Evolutionary conservation across 2,329 filamentous ascomycete genomes (phyloP).

Genomic region (Aspergillus floridensis): DNA sequence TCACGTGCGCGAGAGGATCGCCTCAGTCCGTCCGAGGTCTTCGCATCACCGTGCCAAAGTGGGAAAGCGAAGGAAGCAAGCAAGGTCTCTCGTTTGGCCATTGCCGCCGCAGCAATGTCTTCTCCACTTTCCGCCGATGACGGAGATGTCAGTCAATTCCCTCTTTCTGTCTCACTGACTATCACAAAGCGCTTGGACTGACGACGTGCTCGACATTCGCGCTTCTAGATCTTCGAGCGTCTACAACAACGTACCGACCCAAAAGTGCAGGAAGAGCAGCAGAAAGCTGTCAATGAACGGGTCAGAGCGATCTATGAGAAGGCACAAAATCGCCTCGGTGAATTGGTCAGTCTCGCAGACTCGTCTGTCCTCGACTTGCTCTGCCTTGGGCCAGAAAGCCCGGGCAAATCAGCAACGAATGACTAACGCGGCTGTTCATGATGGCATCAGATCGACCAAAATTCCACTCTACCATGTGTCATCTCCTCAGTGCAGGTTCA

Average conservation of each 20-base stretch:
- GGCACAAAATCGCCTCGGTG: constrained; percentile 61
- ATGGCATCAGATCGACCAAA: constrained; percentile 65
- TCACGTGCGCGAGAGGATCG: constrained; percentile 23
- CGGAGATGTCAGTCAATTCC: constrained; percentile 34
- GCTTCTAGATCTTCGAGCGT: constrained; percentile 35
- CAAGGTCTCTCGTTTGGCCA: constrained; percentile 23
- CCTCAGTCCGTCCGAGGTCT: constrained; percentile 15
- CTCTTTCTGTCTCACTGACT: neutral
- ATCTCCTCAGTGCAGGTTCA: constrained; percentile 82
- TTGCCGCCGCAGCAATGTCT: constrained; percentile 44
- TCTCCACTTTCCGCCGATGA: constrained; percentile 43
- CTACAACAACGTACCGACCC: constrained; percentile 55
- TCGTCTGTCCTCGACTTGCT: neutral
- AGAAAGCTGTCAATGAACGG: constrained; percentile 60
- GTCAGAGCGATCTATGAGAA: constrained; percentile 59
- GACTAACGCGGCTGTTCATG: constrained; percentile 14
- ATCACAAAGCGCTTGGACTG: constrained; percentile 5
- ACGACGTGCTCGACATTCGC: constrained; percentile 12
- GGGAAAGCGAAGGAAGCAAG: constrained; percentile 12
- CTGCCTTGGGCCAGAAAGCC: neutral
- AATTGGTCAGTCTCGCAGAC: constrained; percentile 54
- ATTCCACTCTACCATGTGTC: constrained; percentile 81
- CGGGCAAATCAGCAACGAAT: neutral
- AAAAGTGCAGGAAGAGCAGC: constrained; percentile 57
- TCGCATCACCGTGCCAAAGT: constrained; percentile 18